Conservation (phyloP, 108 stramenopile genomes). For the Fragilaria crotonensis region DNA sequence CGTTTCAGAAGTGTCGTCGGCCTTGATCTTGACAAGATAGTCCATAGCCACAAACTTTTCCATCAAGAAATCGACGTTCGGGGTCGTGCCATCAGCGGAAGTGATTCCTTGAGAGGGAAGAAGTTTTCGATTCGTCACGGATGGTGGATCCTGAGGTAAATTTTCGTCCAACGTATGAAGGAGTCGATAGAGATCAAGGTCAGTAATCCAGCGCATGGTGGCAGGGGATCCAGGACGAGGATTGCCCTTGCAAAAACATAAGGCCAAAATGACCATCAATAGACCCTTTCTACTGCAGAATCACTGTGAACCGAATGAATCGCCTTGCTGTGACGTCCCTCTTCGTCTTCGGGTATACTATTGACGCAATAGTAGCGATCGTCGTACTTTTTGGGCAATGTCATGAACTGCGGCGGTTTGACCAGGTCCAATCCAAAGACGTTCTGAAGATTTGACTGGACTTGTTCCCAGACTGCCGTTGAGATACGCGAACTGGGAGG, state of each 20-base stretch:
- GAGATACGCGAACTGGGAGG: conserved; percentile 22
- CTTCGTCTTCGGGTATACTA: conserved; percentile 34
- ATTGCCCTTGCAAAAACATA: conserved; percentile 77
- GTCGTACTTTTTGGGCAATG: conserved; percentile 47
- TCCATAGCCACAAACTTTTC: conserved; percentile 66
- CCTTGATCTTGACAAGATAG: conserved; percentile 70
- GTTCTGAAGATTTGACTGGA: conserved; percentile 34
- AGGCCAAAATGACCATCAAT: conserved; percentile 58
- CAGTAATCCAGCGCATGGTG: conserved; percentile 54
- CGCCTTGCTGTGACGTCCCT: conserved; percentile 51
- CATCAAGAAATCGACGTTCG: conserved; percentile 63
- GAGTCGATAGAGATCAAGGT: conserved; percentile 55
- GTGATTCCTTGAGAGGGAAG: background rate
- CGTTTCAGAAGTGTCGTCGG: conserved; percentile 29
- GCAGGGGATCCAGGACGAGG: conserved; percentile 24
- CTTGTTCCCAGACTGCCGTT: conserved; percentile 55
- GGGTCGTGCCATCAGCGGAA: conserved; percentile 25
- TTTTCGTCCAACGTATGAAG: conserved; percentile 73
- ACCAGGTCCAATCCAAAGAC: conserved; percentile 74
- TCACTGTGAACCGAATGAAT: conserved; percentile 52
- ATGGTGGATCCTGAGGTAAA: conserved; percentile 65
- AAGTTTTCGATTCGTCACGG: conserved; percentile 24
- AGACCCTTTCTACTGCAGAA: conserved; percentile 56
- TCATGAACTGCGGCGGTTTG: conserved; percentile 46
- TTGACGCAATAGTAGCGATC: conserved; percentile 73